Conservation (phyloP, 2,329 filamentous ascomycete genomes). For the Sclerotiophoma versabilis region DNA sequence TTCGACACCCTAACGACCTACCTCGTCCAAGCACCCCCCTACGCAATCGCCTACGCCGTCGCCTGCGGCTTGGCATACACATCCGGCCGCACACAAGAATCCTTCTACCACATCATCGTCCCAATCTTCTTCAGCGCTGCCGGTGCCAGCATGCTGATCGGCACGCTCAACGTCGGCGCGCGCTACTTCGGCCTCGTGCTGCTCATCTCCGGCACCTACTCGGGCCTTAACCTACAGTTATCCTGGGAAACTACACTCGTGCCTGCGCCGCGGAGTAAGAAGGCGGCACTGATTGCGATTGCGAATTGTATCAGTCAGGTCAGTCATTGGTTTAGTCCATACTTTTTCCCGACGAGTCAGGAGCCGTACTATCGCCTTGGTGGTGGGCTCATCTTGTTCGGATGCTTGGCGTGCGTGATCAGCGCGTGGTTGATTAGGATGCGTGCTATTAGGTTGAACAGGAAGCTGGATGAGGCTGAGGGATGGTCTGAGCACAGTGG, state of each 20-base stretch:
- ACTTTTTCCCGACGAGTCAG: slow-evolving; percentile 46
- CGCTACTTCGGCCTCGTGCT: slow-evolving; percentile 19
- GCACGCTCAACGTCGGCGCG: slow-evolving; percentile 35
- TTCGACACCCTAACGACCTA: slow-evolving; percentile 43
- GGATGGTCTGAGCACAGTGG: slow-evolving; percentile 37
- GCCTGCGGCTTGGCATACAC: slow-evolving; percentile 35
- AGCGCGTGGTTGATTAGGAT: slow-evolving; percentile 29
- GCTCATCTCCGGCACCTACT: slow-evolving; percentile 49
- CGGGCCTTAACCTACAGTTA: slow-evolving; percentile 51
- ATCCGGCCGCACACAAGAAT: slow-evolving; percentile 40
- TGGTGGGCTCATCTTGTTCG: slow-evolving; percentile 36
- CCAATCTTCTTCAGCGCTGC: slow-evolving; percentile 31
- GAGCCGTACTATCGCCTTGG: slow-evolving; percentile 32
- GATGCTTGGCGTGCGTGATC: slow-evolving; percentile 31
- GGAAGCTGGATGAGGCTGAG: slow-evolving; percentile 36
- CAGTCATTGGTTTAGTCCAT: slow-evolving; percentile 54
- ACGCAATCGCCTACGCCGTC: slow-evolving; percentile 40
- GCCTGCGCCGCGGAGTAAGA: slow-evolving; percentile 51
- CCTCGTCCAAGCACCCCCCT: slow-evolving; percentile 53
- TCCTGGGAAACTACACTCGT: slow-evolving; percentile 55
- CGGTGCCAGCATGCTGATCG: slow-evolving; percentile 37
- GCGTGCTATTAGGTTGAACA: slow-evolving; percentile 36
- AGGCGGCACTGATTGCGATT: slow-evolving; percentile 54
- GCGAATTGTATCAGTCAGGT: slow-evolving; percentile 52
- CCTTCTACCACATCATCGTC: slow-evolving; percentile 38